Base-by-base conservation (phyloP, 768 basidiomycete genomes). In the Polyporus arcularius region DNA sequence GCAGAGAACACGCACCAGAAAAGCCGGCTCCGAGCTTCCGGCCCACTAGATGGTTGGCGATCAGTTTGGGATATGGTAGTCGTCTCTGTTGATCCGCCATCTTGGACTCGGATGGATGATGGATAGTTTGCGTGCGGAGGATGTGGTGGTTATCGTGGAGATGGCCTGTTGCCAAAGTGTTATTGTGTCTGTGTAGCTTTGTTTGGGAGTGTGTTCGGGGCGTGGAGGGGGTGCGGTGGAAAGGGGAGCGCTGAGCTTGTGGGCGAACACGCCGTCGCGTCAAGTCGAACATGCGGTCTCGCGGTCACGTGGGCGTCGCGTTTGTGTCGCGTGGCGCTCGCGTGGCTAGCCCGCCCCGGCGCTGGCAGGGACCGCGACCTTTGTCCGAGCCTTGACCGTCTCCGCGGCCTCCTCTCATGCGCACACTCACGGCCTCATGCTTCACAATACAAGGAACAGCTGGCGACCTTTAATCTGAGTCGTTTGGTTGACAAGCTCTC, bases 21-120 rank as follows among this genome's bases (percentile, higher is more conserved):
- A 87, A 91, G 3, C 89, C 89, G 47, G 88, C 85, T 26, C 89
- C 89, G 31, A 92, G 76, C 16, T 76, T 78, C 40, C 84, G 78
- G 21, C 79, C 77, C 38, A 92, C 69, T 72, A 77, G 82, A 74
- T 80, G 90, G 69, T 89, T 90, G 15, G 79, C 86, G 12, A 90
- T 73, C 40, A 67, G 63, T 16, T 69, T 68, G 48, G 79, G 79
- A 52, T 64, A 68, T 18, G 54, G 39, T 15, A 26, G 18, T 38
- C 54, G 54, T 49, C 31, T 47, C 28, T 51, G 43, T 11, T 31
- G 31, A 21, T 48, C 38, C 6, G 53, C 31, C 56, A 57, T 62
- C 3, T 39, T 43, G 28, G 3, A 18, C 41, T 30, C 38, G 35
- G 40, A 40, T 57, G 1, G 56, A 55, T 31, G 30, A 11, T 46